These are phyloP conservation scores for Alternaria ethzedia DNA, from an alignment of 2,329 filamentous ascomycete species.

Conservation along the genomic window DNA sequence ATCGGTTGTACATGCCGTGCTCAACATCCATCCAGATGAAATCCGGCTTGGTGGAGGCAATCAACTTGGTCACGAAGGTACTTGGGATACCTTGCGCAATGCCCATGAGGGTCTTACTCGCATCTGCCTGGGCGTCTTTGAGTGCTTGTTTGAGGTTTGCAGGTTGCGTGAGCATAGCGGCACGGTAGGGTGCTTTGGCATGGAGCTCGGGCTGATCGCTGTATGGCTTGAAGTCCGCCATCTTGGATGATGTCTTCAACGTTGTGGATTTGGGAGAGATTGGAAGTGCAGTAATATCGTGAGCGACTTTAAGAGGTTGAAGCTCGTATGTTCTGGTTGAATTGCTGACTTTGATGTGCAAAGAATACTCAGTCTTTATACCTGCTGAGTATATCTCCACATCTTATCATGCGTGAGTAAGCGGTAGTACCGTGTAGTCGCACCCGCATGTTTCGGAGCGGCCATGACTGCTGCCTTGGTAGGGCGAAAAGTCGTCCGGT, in stretches of 20 bases:
- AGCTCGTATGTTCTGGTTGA: not conserved
- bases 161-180: slow-evolving; percentile 30
- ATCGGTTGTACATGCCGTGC: slow-evolving; percentile 36
- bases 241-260: not conserved
- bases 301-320: not conserved
- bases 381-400: not conserved
- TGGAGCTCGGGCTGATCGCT: slow-evolving; percentile 33
- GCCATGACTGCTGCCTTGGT: not conserved
- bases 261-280: not conserved
- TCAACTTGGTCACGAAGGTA: slow-evolving; percentile 33
- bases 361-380: not conserved
- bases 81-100: slow-evolving; percentile 36
- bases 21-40: slow-evolving; percentile 39
- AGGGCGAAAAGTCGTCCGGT: not conserved
- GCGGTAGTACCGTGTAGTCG: not conserved
- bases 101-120: slow-evolving; percentile 32
- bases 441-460: not conserved
- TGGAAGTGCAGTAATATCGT: not conserved
- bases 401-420: not conserved
- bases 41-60: slow-evolving; percentile 35
- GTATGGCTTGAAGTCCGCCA: slow-evolving; percentile 28
- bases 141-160: slow-evolving; percentile 30
- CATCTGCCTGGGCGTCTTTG: slow-evolving; percentile 27
- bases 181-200: slow-evolving; percentile 27
- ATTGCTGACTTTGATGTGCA: not conserved